Evolutionary conservation across 805 yeast genomes (phyloP).

Genomic region (Metschnikowia amazonensis): DNA sequence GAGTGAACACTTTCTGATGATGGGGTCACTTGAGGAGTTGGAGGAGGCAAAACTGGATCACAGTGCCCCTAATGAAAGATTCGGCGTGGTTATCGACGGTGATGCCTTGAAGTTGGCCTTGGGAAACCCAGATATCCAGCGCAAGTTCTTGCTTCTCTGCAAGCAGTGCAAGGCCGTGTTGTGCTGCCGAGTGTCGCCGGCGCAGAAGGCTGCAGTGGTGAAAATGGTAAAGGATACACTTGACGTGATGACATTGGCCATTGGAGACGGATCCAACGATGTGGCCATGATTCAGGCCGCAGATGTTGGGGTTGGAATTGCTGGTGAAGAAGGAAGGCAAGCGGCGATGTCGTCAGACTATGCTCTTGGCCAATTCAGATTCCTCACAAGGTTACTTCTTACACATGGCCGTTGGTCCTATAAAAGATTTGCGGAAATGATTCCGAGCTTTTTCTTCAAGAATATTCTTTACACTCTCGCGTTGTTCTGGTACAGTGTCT

Average conservation of each 20-base stretch:
- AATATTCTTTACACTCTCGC: slow-evolving; percentile 71
- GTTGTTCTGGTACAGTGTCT: slow-evolving; percentile 74
- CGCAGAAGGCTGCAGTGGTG: slow-evolving; percentile 77
- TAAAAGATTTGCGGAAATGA: slow-evolving; percentile 69
- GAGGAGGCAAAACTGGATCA: slow-evolving; percentile 56
- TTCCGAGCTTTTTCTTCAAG: slow-evolving; percentile 75
- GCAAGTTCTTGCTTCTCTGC: slow-evolving; percentile 64
- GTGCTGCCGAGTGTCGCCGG: slow-evolving; percentile 81
- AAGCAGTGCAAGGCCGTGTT: slow-evolving; percentile 75
- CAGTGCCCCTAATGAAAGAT: slow-evolving; percentile 53
- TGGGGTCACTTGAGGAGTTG: slow-evolving; percentile 56
- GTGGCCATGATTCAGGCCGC: slow-evolving; percentile 88
- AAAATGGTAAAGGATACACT: slow-evolving; percentile 58
- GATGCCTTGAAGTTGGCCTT: slow-evolving; percentile 51
- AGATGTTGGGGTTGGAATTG: slow-evolving; percentile 80
- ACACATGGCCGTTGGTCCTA: slow-evolving; percentile 88
- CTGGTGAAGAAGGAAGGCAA: slow-evolving; percentile 83
- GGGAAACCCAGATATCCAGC: slow-evolving; percentile 26
- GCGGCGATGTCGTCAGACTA: slow-evolving; percentile 86
- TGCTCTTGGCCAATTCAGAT: slow-evolving; percentile 77
- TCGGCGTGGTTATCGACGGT: slow-evolving; percentile 70
- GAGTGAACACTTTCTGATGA: slow-evolving; percentile 51
- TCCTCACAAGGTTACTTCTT: slow-evolving; percentile 56
- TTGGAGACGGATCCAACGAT: slow-evolving; percentile 86
- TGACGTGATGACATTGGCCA: slow-evolving; percentile 72